Percentiles rank a stretch among this genome's conserved stretches.
These are phyloP conservation scores for Pseudogymnoascus sp. DNA, from an alignment of 2,329 filamentous ascomycete genomes.

Conservation along the genomic window DNA sequence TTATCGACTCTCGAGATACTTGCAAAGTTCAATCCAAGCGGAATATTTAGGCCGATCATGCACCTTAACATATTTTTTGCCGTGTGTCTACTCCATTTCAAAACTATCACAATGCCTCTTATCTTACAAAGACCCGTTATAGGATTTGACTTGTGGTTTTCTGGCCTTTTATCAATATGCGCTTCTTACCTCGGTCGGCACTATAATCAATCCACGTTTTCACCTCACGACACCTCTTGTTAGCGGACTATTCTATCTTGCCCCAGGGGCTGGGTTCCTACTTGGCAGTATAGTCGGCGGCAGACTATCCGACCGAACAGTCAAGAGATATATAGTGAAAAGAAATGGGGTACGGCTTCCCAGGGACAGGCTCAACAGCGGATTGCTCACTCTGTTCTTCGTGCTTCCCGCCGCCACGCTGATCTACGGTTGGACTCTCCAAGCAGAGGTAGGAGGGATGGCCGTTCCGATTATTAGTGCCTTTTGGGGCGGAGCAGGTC, in stretches of 20 bases:
- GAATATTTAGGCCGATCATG: conserved; percentile 19
- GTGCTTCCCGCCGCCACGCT: conserved; percentile 27
- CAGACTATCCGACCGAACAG: conserved; percentile 33
- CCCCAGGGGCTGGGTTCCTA: conserved; percentile 58
- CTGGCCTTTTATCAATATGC: conserved; percentile 36
- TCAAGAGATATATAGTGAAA: conserved; percentile 33
- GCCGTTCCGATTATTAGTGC: conserved; percentile 28
- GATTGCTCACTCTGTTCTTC: conserved; percentile 25
- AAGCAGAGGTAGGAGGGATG: conserved; percentile 28
- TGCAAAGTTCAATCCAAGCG: conserved; percentile 19
- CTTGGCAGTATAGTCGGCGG: conserved; percentile 58
- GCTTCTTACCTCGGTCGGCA: conserved; percentile 54
- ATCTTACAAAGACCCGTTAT: background rate
- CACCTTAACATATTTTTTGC: conserved; percentile 23
- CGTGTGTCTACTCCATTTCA: conserved; percentile 12
- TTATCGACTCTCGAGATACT: conserved; percentile 8
- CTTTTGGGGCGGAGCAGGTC: conserved; percentile 28
- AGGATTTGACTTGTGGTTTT: conserved; percentile 15
- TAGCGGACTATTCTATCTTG: conserved; percentile 60
- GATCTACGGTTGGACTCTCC: conserved; percentile 31
- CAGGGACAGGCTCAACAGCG: conserved; percentile 28
- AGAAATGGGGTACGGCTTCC: conserved; percentile 26
- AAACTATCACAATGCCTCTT: background rate
- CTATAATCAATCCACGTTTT: conserved; percentile 63
- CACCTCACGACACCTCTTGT: conserved; percentile 52